These are phyloP conservation scores for Paraurostyla sp. DNA, from an alignment of 73 alveolate species.

Conservation along the genomic window DNA sequence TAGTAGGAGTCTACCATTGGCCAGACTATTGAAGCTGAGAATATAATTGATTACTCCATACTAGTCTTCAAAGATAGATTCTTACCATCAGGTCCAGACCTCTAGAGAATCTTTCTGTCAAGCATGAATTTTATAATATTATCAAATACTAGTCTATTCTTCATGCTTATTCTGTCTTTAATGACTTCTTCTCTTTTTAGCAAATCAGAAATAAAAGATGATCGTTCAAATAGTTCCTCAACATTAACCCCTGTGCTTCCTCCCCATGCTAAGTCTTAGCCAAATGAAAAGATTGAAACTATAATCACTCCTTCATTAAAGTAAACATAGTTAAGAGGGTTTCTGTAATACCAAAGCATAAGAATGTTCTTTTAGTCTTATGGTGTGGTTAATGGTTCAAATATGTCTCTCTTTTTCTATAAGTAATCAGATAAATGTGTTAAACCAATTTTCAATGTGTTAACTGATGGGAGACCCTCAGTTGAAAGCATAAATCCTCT, in stretches of 20 bases:
- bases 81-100: neutral
- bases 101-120: conserved; percentile 28
- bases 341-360: conserved; percentile 86
- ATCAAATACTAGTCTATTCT: conserved; percentile 61
- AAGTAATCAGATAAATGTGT: conserved; percentile 62
- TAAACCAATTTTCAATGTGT: conserved; percentile 68
- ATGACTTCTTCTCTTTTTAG: conserved; percentile 86
- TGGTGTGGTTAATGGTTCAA: conserved; percentile 81
- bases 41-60: conserved; percentile 68
- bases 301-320: conserved; percentile 80
- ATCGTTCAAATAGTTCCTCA: conserved; percentile 76
- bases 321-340: conserved; percentile 81
- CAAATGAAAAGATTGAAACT: conserved; percentile 81
- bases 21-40: conserved; percentile 88
- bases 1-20: conserved; percentile 92
- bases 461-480: conserved; percentile 54
- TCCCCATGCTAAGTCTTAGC: conserved; percentile 79
- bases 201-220: conserved; percentile 74
- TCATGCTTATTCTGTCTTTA: conserved; percentile 49
- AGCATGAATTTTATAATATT: conserved; percentile 68
- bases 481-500: conserved; percentile 74
- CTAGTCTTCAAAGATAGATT: conserved; percentile 35
- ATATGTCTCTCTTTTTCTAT: conserved; percentile 81
- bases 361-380: conserved; percentile 90
- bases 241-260: conserved; percentile 75